These are phyloP conservation scores for Brasilioporus rufonigricans DNA, from an alignment of 768 basidiomycete species.

Conservation along the genomic window DNA sequence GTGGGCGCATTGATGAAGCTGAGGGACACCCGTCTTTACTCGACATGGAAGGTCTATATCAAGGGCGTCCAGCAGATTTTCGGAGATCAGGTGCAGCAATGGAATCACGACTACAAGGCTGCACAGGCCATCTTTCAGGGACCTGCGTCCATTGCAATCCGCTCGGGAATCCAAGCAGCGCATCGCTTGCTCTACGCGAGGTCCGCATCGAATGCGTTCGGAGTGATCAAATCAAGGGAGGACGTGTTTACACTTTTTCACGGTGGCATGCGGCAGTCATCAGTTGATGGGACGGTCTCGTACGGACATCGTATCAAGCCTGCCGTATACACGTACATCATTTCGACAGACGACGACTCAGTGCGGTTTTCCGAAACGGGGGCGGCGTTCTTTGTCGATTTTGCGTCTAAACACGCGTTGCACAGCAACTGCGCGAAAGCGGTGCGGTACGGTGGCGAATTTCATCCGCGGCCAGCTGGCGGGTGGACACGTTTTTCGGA, in stretches of 20 bases:
- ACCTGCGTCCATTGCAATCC: conserved; percentile 58
- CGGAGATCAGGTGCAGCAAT: conserved; percentile 56
- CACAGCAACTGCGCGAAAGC: conserved; percentile 68
- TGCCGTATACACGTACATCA: conserved; percentile 83
- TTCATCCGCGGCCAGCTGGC: conserved; percentile 68
- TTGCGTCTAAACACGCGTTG: conserved; percentile 83
- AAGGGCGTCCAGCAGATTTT: conserved; percentile 59
- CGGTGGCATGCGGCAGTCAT: conserved; percentile 33
- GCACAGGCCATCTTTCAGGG: conserved; percentile 71
- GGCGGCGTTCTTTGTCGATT: conserved; percentile 83
- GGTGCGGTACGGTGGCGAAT: conserved; percentile 77
- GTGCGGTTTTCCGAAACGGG: conserved; percentile 86
- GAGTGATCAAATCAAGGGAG: conserved; percentile 47
- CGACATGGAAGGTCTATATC: conserved; percentile 77
- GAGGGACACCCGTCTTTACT: conserved; percentile 62
- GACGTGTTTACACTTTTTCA: conserved; percentile 54
- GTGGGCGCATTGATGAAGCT: conserved; percentile 63
- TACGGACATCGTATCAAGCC: conserved; percentile 62
- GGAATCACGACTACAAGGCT: conserved; percentile 66
- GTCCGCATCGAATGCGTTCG: conserved; percentile 59
- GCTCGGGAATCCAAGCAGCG: conserved; percentile 67
- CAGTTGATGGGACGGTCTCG: conserved; percentile 12
- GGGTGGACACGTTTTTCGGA: conserved; percentile 69
- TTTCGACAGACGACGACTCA: conserved; percentile 70
- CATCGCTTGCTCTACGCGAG: conserved; percentile 76